Evolutionary conservation across 768 basidiomycete genomes (phyloP).

Genomic region (Suillus weaverae): DNA sequence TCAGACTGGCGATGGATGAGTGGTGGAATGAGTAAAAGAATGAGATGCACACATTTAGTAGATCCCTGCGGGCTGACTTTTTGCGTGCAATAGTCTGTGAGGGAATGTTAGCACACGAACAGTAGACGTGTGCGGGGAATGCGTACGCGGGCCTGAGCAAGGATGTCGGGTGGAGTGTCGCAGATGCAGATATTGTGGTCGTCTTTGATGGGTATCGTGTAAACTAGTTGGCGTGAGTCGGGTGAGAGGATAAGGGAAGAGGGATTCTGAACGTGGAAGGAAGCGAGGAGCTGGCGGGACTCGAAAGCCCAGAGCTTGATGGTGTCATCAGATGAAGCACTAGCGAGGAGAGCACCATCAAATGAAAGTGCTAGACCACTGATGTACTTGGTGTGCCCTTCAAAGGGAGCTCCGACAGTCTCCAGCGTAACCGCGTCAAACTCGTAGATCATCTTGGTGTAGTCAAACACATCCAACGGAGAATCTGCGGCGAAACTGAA

Average conservation of each 20-base stretch:
- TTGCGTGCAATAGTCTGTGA: background rate
- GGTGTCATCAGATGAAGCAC: background rate
- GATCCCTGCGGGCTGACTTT: background rate
- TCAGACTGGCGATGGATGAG: background rate
- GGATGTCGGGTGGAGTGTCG: background rate
- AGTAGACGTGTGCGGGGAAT: background rate
- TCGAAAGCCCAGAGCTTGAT: background rate
- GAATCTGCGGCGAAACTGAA: background rate
- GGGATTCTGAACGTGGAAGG: background rate
- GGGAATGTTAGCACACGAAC: background rate
- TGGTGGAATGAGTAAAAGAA: background rate
- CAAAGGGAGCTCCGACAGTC: background rate
- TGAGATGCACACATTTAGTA: background rate
- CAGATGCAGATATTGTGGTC: background rate
- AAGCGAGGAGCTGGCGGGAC: background rate
- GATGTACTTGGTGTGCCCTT: background rate
- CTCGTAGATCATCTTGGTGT: background rate
- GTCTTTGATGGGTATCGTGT: background rate
- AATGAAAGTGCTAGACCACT: background rate
- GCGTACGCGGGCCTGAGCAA: background rate
- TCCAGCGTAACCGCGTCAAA: background rate
- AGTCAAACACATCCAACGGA: no score
- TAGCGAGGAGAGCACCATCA: background rate
- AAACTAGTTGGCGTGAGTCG: background rate
- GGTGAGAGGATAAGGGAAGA: background rate